phyloP scores from a whole-genome alignment of 306 rosid genomes.

The Prosopis cineraria region DNA sequence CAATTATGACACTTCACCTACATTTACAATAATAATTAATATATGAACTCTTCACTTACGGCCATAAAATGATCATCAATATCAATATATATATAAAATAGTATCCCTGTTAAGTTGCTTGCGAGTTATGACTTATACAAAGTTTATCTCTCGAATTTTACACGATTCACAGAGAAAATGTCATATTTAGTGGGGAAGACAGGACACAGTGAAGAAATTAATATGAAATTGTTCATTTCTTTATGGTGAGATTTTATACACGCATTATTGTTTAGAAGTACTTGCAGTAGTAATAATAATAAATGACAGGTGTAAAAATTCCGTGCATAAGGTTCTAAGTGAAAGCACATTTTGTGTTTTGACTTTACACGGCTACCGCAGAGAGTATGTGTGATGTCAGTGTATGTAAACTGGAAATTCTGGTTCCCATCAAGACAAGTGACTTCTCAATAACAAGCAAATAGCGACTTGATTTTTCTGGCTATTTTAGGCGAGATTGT shows the following conservation, averaged over 20 bases:
- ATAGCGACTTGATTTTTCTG: background rate
- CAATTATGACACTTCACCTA: too few species aligned
- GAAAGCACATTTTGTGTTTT: too few species aligned
- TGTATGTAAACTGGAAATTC: background rate
- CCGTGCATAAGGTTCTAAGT: too few species aligned
- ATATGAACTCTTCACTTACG: too few species aligned
- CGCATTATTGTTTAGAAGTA: too few species aligned
- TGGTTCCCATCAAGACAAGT: background rate
- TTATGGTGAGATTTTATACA: background rate
- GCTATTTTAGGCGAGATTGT: background rate
- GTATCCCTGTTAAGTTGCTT: background rate
- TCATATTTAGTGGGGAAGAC: too few species aligned
- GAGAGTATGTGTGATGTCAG: too few species aligned
- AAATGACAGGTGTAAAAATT: background rate
- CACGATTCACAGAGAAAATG: background rate
- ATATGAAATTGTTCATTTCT: background rate
- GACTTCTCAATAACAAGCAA: background rate
- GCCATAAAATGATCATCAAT: too few species aligned
- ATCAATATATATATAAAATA: background rate
- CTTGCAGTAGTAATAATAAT: too few species aligned
- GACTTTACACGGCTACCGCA: background rate
- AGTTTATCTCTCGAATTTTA: background rate
- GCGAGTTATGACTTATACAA: too few species aligned
- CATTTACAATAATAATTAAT: too few species aligned
- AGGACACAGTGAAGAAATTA: too few species aligned